Evolutionary conservation across 176 grass and related monocot species (phyloP).

Genomic region (Oryza meridionalis): DNA sequence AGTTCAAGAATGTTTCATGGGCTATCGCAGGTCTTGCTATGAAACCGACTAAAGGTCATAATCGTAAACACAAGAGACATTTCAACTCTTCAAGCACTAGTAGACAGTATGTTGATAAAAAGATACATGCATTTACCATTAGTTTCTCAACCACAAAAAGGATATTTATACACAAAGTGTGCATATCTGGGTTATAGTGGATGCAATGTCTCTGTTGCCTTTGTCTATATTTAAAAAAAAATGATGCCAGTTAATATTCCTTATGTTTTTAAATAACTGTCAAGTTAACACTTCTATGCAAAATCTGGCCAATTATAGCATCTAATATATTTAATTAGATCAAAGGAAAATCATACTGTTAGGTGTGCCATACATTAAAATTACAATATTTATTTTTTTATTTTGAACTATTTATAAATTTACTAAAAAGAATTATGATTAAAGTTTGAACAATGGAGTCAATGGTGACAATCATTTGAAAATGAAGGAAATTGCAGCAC

Average conservation of each 20-base stretch:
- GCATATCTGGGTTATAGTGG: background rate
- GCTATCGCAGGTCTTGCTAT: constrained; percentile 81
- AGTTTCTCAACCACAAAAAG: constrained; percentile 3
- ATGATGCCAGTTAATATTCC: background rate
- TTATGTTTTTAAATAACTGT: background rate
- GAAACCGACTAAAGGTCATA: constrained; percentile 74
- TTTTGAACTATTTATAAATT: background rate
- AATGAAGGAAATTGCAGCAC: background rate
- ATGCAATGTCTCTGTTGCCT: background rate
- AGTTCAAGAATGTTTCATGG: constrained; percentile 95
- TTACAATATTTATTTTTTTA: too few species aligned
- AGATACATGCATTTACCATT: background rate
- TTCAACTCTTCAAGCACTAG: background rate
- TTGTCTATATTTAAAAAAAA: constrained; percentile 9
- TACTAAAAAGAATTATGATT: background rate
- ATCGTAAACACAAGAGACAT: constrained; percentile 26
- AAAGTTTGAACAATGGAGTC: background rate
- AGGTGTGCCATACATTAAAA: background rate
- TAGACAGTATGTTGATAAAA: constrained; percentile 12
- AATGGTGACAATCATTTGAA: background rate
- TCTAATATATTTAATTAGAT: background rate
- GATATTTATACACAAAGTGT: background rate
- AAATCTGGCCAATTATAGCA: background rate
- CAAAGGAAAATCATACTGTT: background rate
- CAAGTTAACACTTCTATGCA: background rate